A percentile compares a stretch with the other conserved stretches of the same genome.
These are phyloP conservation scores for Butyriboletus loyo DNA, from an alignment of 768 basidiomycete species.

Conservation along the genomic window DNA sequence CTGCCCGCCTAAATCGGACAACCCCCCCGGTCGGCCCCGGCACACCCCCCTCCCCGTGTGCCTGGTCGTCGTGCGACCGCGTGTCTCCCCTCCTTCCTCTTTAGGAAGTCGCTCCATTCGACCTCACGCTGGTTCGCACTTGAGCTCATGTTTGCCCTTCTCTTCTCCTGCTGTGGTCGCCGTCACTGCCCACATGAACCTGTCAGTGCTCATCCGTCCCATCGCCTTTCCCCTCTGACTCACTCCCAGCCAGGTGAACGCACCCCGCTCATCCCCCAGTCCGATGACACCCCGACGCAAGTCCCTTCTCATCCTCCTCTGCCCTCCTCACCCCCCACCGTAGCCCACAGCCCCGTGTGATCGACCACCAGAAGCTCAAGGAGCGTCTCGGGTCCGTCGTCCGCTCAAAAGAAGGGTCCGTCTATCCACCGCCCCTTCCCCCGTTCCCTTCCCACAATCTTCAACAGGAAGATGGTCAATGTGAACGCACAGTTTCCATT, in stretches of 20 bases:
- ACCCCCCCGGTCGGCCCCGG: conserved; percentile 19
- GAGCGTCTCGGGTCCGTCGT: conserved; percentile 55
- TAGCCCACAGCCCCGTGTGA: conserved; percentile 31
- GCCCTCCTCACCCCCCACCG: neutral
- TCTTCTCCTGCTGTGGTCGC: conserved; percentile 29
- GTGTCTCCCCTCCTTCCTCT: conserved; percentile 2
- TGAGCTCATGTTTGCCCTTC: conserved; percentile 25
- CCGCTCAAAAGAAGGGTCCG: conserved; percentile 59
- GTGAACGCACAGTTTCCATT: conserved; percentile 60
- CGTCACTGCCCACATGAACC: conserved; percentile 18
- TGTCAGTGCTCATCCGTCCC: conserved; percentile 8
- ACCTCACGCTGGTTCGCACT: neutral
- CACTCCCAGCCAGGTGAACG: conserved; percentile 18
- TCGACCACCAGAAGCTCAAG: conserved; percentile 50
- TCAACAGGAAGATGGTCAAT: conserved; percentile 66
- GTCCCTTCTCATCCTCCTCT: neutral
- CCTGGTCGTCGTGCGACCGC: conserved; percentile 27
- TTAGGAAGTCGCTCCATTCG: conserved; percentile 1
- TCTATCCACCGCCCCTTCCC: conserved; percentile 2
- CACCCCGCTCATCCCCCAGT: conserved; percentile 29
- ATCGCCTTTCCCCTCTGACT: neutral
- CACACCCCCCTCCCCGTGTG: conserved; percentile 27
- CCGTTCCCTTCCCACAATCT: neutral
- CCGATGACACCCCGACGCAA: conserved; percentile 25
- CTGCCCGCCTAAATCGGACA: conserved; percentile 29